These are phyloP conservation scores for Trichoderma orchidacearum DNA, from an alignment of 495 filamentous ascomycete species.

Conservation along the genomic window DNA sequence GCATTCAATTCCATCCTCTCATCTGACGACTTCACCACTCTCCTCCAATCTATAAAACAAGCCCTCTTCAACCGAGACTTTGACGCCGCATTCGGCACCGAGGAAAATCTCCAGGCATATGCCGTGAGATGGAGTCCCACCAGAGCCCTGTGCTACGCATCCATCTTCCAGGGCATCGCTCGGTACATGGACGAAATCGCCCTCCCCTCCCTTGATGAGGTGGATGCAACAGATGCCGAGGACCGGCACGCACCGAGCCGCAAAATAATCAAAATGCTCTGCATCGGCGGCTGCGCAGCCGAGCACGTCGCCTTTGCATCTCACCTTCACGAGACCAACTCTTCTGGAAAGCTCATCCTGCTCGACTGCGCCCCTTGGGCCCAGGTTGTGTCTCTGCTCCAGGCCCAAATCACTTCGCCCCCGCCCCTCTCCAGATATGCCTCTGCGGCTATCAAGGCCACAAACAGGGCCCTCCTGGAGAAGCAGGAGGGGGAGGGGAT, in stretches of 20 bases:
- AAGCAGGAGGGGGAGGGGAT: too few relatives aligned
- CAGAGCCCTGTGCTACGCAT: slow-evolving; percentile 64
- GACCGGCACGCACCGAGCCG: background rate
- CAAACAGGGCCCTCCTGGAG: slow-evolving; percentile 28
- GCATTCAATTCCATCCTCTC: slow-evolving; percentile 37
- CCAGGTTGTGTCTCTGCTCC: slow-evolving; percentile 40
- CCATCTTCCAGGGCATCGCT: slow-evolving; percentile 38
- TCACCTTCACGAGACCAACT: slow-evolving; percentile 30
- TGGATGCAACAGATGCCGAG: background rate
- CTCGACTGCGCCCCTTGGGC: slow-evolving; percentile 76
- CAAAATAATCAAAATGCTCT: slow-evolving; percentile 33
- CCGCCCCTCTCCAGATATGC: slow-evolving; percentile 41
- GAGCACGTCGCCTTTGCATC: slow-evolving; percentile 68
- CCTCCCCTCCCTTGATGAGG: background rate
- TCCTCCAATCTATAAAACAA: slow-evolving; percentile 68
- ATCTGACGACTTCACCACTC: slow-evolving; percentile 18
- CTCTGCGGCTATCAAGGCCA: slow-evolving; percentile 30
- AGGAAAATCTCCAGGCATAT: slow-evolving; percentile 62
- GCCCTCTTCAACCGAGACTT: slow-evolving; percentile 82
- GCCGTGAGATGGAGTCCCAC: slow-evolving; percentile 77
- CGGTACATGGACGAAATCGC: slow-evolving; percentile 1
- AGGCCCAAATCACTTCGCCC: slow-evolving; percentile 25
- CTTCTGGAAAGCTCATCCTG: slow-evolving; percentile 35
- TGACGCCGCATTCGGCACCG: slow-evolving; percentile 55
- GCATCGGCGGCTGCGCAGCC: slow-evolving; percentile 78